Base-by-base conservation (phyloP, 2,329 filamentous ascomycete genomes). In the Verticillium klebahnii region DNA sequence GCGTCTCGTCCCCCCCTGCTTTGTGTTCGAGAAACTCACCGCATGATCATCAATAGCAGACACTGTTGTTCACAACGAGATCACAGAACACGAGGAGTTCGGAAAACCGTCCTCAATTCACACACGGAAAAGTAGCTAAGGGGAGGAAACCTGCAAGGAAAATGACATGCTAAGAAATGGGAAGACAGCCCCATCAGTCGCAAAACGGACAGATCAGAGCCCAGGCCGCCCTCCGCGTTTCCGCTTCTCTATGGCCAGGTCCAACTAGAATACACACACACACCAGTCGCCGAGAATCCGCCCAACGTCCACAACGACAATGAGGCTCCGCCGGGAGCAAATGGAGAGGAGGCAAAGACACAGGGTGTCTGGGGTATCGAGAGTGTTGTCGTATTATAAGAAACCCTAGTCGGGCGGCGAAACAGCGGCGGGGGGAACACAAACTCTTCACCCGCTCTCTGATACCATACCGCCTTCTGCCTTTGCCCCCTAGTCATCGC, bases 401-500 rank as follows among this genome's bases (percentile, higher is more conserved):
- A 52, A 52, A 23, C 45, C 45, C 45, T n/a, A 52, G 19, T 23
- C 4, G 45, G 45, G 45, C 19, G 19, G 45, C 45, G 45, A 25
- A 52, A 52, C 15, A 23, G 45, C 23, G 23, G n/a, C 45, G 19
- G 23, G 19, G 23, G 9, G 11, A 8, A 14, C 4, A 23, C n/a
- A 52, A n/a, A 15, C 9, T 52, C 19, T 52, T 23, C 17, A 25
- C 11, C 45, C 45, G 8, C 19, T 52, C 45, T 2, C 19, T 52
- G 45, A 23, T 52, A 52, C 45, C n/a, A 23, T 52, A 29, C 45
- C n/a, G 45, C 45, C 8, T 3, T 25, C 19, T 23, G 45, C 45
- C 45, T 52, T 19, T 57, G 31, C n/a, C 29, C n/a, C 23, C 59
- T 31, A 55, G 39, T 58, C 56, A 32, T 60, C 66, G 62, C 62